phyloP scores from a whole-genome alignment of 441 rosid species.

The Pelargonium citronellum region DNA sequence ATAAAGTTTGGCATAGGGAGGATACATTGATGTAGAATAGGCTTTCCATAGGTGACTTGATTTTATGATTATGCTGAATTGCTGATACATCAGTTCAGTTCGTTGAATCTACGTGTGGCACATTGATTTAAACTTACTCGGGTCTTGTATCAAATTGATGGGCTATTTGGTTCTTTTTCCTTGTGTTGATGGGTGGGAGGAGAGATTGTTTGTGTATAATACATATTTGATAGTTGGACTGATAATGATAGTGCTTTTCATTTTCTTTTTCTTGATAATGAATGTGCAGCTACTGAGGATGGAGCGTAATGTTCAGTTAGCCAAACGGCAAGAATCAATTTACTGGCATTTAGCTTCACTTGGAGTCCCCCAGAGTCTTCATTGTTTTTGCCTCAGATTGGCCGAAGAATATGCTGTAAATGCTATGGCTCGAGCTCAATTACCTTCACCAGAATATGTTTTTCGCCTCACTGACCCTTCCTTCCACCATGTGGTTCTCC shows the following conservation, averaged over 20 bases:
- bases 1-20: neutral
- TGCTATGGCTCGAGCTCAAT: constrained; percentile 64
- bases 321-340: constrained; percentile 62
- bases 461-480: constrained; percentile 63
- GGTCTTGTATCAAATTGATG: too few species aligned
- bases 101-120: too few species aligned
- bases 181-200: too few species aligned
- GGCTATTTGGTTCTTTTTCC: too few species aligned
- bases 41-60: neutral
- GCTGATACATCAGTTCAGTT: too few species aligned
- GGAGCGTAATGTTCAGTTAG: constrained; percentile 67
- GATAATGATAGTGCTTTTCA: neutral
- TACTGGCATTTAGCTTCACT: constrained; percentile 90
- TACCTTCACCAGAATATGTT: constrained; percentile 72
- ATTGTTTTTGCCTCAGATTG: constrained; percentile 76
- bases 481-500: constrained; percentile 63
- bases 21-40: neutral
- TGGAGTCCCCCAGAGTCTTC: constrained; percentile 72
- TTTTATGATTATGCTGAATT: too few species aligned
- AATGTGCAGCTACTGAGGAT: constrained; percentile 52
- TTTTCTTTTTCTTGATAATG: neutral
- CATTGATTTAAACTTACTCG: too few species aligned
- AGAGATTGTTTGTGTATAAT: too few species aligned
- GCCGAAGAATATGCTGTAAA: constrained; percentile 87
- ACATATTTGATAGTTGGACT: too few species aligned